phyloP scores from a whole-genome alignment of 2,329 filamentous ascomycete species.

The Lasiodiplodia sp. region DNA sequence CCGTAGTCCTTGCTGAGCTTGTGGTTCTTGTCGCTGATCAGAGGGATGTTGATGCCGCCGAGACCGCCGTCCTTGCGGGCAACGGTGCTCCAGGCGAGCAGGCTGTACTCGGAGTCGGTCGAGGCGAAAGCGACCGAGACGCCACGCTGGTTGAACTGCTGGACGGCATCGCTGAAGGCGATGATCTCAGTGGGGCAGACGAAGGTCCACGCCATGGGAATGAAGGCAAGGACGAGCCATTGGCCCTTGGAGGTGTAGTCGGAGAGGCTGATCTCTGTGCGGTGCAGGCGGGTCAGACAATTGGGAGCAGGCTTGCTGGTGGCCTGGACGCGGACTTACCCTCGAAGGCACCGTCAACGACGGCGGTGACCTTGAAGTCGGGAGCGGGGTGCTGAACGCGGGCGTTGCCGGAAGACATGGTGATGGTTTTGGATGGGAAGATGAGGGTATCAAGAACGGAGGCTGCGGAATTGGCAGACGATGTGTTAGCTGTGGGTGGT shows the following conservation, averaged over 20 bases:
- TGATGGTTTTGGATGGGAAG: slow-evolving; percentile 1
- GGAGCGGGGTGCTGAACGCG: slow-evolving; percentile 51
- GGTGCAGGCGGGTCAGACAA: slow-evolving; percentile 17
- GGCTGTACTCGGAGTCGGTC: slow-evolving; percentile 67
- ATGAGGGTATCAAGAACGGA: slow-evolving; percentile 12
- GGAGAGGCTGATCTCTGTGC: slow-evolving; percentile 46
- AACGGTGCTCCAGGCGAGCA: slow-evolving; percentile 66
- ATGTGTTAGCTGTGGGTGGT: slow-evolving; percentile 4
- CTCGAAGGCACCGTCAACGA: slow-evolving; percentile 51
- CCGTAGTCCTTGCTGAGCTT: slow-evolving; percentile 68
- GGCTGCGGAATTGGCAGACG: slow-evolving; percentile 16
- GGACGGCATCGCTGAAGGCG: slow-evolving; percentile 68
- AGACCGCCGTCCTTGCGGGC: slow-evolving; percentile 68
- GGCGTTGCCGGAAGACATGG: slow-evolving; percentile 47
- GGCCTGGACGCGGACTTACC: slow-evolving; percentile 36
- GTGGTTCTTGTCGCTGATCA: slow-evolving; percentile 68
- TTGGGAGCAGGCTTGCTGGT: background rate
- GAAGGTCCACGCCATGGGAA: slow-evolving; percentile 73
- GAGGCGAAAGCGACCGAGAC: slow-evolving; percentile 67
- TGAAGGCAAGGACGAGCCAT: slow-evolving; percentile 71
- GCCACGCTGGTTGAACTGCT: slow-evolving; percentile 66
- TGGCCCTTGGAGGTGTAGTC: slow-evolving; percentile 53
- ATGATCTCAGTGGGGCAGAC: slow-evolving; percentile 72
- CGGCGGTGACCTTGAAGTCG: slow-evolving; percentile 46
- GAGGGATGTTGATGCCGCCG: slow-evolving; percentile 66